A percentile compares a stretch with the other conserved stretches of the same genome.
phyloP scores from a whole-genome alignment of 2,329 filamentous ascomycete genomes.

The Celoporthe dispersa region DNA sequence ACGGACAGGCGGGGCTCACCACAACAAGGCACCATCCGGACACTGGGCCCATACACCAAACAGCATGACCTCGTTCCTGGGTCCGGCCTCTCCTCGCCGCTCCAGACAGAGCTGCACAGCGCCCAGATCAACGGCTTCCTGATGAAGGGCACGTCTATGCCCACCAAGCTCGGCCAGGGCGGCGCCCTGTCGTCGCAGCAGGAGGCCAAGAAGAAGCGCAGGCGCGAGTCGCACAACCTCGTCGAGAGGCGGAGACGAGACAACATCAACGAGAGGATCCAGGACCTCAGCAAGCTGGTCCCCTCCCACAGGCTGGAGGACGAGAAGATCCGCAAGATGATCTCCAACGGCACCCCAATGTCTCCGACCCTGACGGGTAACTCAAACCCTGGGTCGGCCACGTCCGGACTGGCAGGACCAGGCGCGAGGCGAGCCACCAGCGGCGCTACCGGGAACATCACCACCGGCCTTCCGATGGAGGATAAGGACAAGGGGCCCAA shows the following conservation, averaged over 20 bases:
- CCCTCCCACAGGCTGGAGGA: constrained; percentile 92
- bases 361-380: constrained; percentile 79
- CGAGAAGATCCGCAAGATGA: constrained; percentile 94
- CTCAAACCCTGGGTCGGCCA: constrained; percentile 73
- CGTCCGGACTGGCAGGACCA: constrained; percentile 84
- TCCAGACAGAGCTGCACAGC: constrained; percentile 68
- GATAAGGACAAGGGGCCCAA: constrained; percentile 99
- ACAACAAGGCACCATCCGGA: constrained; percentile 83
- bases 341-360: constrained; percentile 88
- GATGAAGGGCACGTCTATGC: constrained; percentile 86
- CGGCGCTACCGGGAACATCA: constrained; percentile 77
- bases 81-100: constrained; percentile 85
- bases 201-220: constrained; percentile 89
- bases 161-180: constrained; percentile 73
- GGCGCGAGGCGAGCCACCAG: constrained; percentile 80
- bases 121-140: constrained; percentile 88
- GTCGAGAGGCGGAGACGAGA: constrained; percentile 93
- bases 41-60: constrained; percentile 90
- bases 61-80: constrained; percentile 84
- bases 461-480: constrained; percentile 87
- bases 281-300: constrained; percentile 92
- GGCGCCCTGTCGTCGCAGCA: constrained; percentile 66
- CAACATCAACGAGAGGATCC: constrained; percentile 98
- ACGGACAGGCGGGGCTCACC: constrained; percentile 65
- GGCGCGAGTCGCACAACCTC: constrained; percentile 93